phyloP scores from a whole-genome alignment of 768 basidiomycete genomes.

The Gautieria morchelliformis region DNA sequence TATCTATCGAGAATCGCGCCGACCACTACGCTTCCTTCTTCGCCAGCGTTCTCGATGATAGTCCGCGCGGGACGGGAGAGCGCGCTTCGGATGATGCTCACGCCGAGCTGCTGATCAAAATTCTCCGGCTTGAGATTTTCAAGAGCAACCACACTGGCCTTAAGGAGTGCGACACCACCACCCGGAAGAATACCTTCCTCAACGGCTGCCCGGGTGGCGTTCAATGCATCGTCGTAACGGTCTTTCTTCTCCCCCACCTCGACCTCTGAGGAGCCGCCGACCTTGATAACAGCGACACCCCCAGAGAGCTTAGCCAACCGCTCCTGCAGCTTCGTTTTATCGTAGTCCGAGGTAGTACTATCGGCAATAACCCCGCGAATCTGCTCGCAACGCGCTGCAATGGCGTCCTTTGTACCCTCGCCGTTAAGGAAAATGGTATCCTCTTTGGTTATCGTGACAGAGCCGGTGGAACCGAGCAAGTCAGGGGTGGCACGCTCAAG shows the following conservation, averaged over 20 bases:
- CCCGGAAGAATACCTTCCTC: constrained; percentile 98
- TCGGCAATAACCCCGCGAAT: constrained; percentile 79
- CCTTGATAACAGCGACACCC: constrained; percentile 97
- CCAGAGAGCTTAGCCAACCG: constrained; percentile 93
- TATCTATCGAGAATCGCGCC: constrained; percentile 71
- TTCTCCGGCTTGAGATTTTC: constrained; percentile 44
- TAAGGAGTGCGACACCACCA: constrained; percentile 88
- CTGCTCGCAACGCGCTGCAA: constrained; percentile 92
- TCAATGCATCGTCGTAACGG: constrained; percentile 91
- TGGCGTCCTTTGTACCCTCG: constrained; percentile 80
- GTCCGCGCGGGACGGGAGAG: constrained; percentile 76
- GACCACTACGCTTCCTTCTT: constrained; percentile 88
- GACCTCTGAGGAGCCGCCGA: constrained; percentile 87
- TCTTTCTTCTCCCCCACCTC: constrained; percentile 99
- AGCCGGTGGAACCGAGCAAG: constrained; percentile 84
- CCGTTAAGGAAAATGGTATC: constrained; percentile 96
- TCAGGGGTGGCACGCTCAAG: constrained; percentile 85
- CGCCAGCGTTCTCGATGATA: constrained; percentile 89
- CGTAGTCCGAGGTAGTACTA: constrained; percentile 82
- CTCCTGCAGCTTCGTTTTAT: constrained; percentile 92
- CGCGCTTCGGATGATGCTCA: constrained; percentile 84
- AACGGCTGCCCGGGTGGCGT: constrained; percentile 96
- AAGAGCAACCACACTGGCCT: constrained; percentile 61
- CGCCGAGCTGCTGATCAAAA: constrained; percentile 97
- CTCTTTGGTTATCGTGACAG: constrained; percentile 93